These are phyloP conservation scores for Podaxis sp. DNA, from an alignment of 768 basidiomycete genomes.

Conservation along the genomic window DNA sequence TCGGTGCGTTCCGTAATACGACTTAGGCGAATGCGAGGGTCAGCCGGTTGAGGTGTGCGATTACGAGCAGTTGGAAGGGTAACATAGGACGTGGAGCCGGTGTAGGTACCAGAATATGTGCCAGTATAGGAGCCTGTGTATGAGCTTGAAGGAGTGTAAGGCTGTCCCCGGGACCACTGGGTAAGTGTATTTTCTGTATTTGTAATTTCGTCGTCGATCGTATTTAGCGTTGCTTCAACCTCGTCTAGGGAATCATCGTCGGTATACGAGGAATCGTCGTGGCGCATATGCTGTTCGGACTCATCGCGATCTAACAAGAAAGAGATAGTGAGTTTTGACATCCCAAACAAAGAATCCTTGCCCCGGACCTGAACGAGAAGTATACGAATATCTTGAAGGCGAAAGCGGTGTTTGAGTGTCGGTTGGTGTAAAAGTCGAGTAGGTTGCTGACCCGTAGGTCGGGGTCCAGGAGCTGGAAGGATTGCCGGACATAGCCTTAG, in stretches of 20 bases:
- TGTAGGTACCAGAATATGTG: constrained; percentile 40
- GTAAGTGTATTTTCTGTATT: constrained; percentile 65
- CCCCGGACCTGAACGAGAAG: constrained; percentile 52
- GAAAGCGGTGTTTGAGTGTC: constrained; percentile 50
- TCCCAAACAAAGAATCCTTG: constrained; percentile 18
- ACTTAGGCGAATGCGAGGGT: constrained; percentile 56
- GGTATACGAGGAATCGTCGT: constrained; percentile 40
- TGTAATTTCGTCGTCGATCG: constrained; percentile 67
- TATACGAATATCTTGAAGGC: constrained; percentile 60
- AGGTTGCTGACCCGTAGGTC: constrained; percentile 58
- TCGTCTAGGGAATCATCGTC: constrained; percentile 67
- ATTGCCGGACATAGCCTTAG: constrained; percentile 35
- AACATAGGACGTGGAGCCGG: constrained; percentile 47
- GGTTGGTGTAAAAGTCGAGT: constrained; percentile 47
- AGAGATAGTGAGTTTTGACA: constrained; percentile 25
- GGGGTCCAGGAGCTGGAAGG: constrained; percentile 60
- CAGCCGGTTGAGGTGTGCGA: constrained; percentile 34
- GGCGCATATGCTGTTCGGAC: constrained; percentile 24
- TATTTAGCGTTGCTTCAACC: constrained; percentile 67
- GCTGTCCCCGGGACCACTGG: constrained; percentile 47
- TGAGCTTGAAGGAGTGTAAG: constrained; percentile 40
- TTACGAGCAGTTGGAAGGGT: constrained; percentile 40
- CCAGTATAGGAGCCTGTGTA: constrained; percentile 39
- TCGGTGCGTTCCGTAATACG: constrained; percentile 81
- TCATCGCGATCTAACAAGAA: neutral